Evolutionary conservation across 768 basidiomycete species (phyloP), one percentile per base, ranked within the genome.

Genomic region (Cystobasidium tubakii): DNA sequence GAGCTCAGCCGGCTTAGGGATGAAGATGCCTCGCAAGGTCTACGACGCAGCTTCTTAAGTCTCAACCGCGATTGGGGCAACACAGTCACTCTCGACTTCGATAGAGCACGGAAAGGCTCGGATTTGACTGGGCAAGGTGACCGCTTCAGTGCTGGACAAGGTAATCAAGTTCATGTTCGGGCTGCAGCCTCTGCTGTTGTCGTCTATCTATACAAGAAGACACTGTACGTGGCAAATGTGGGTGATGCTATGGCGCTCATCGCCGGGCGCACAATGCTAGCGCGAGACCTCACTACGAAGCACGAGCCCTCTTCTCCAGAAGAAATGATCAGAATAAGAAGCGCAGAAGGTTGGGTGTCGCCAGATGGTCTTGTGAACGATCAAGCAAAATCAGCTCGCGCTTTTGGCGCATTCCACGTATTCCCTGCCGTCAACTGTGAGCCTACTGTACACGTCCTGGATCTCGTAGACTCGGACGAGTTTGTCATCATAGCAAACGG

Each of bases 401-500:
- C 91, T 0, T 97, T 98, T 81, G 96, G 96, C 0, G 92, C 89
- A 82, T 97, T 88, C 83, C 88, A 91, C 78, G 86, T 91, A 29
- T 85, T 92, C 57, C 95, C 94, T 0, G 87, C 93, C 39, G 86
- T 98, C 81, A 95, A 95, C 79, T 88, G 96, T 0, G 85, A 89
- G 6, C 95, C 96, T 0, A 86, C 91, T 80, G 86, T 95, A 75
- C 83, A 83, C 76, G 84, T 83, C 2, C 87, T 88, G 75, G 85
- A 87, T 60, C 82, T 99, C 21, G 85, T 87, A 1, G 88, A 91
- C 75, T 85, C 87, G 69, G 96, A 99, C 81, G 95, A 99, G 81
- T 96, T 98, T 79, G 86, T 98, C 78, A 95, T 99, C 82, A 86
- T 99, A 74, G 96, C 89, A 33, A 97, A 98, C 80, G 86, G 88